phyloP scores from a whole-genome alignment of 2,329 filamentous ascomycete genomes.

The Trichoderma afroharzianum region DNA sequence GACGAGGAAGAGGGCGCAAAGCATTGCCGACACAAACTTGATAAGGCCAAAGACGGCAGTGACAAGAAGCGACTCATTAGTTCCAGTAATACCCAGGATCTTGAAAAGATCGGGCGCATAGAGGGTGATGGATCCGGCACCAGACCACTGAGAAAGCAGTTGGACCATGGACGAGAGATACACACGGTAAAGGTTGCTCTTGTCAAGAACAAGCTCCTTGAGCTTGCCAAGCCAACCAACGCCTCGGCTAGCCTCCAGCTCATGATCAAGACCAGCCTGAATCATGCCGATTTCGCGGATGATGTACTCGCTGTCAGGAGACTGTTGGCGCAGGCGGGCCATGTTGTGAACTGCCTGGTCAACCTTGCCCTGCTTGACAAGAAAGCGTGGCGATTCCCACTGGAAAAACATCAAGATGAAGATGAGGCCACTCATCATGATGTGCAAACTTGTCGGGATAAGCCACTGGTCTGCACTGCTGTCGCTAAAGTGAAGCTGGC shows the following conservation, averaged over 20 bases:
- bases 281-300: slow-evolving; percentile 61
- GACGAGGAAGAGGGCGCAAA: slow-evolving; percentile 74
- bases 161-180: slow-evolving; percentile 67
- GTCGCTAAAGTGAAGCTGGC: slow-evolving; percentile 46
- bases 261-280: slow-evolving; percentile 61
- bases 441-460: slow-evolving; percentile 69
- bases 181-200: slow-evolving; percentile 69
- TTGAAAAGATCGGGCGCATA: slow-evolving; percentile 72
- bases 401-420: slow-evolving; percentile 66
- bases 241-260: slow-evolving; percentile 67
- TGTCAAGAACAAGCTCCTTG: slow-evolving; percentile 64
- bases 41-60: slow-evolving; percentile 74
- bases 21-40: slow-evolving; percentile 63
- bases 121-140: slow-evolving; percentile 70
- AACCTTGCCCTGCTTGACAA: slow-evolving; percentile 60
- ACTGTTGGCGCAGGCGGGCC: slow-evolving; percentile 55
- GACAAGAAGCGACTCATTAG: slow-evolving; percentile 65
- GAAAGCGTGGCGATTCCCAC: slow-evolving; percentile 66
- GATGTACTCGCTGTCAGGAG: slow-evolving; percentile 59
- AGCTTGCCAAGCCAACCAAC: slow-evolving; percentile 61
- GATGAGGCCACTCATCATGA: slow-evolving; percentile 74
- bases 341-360: slow-evolving; percentile 58
- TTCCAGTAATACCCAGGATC: slow-evolving; percentile 66
- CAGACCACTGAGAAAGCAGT: slow-evolving; percentile 70
- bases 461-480: slow-evolving; percentile 52